These are phyloP conservation scores for Exophiala sp. DNA, from an alignment of 2,329 filamentous ascomycete genomes.

Conservation along the genomic window DNA sequence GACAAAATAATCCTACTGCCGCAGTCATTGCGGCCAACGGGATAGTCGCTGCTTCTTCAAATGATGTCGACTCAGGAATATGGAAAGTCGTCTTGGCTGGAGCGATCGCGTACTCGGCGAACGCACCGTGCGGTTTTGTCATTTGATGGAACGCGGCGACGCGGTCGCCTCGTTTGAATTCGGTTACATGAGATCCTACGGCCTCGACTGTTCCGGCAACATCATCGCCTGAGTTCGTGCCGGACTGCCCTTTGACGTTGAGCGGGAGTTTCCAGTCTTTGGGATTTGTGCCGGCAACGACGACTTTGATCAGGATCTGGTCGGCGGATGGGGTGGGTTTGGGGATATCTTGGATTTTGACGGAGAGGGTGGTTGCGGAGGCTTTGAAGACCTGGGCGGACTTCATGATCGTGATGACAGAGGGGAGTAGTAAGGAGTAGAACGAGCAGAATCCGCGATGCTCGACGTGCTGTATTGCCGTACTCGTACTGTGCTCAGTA, in stretches of 20 bases:
- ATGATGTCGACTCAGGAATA: slow-evolving; percentile 49
- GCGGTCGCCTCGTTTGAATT: slow-evolving; percentile 55
- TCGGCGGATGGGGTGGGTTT: slow-evolving; percentile 40
- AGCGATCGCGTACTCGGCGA: slow-evolving; percentile 56
- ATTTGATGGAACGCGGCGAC: slow-evolving; percentile 53
- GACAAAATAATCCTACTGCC: slow-evolving; percentile 17
- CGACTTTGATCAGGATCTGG: slow-evolving; percentile 42
- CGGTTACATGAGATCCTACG: slow-evolving; percentile 51
- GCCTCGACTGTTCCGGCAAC: slow-evolving; percentile 51
- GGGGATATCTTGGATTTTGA: slow-evolving; percentile 35
- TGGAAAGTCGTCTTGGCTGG: slow-evolving; percentile 55
- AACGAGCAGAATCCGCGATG: not conserved
- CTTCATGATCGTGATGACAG: slow-evolving; percentile 7
- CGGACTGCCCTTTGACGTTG: slow-evolving; percentile 2
- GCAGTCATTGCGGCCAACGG: slow-evolving; percentile 23
- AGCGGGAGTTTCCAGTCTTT: slow-evolving; percentile 46
- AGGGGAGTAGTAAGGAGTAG: not conserved
- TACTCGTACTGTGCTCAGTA: no score
- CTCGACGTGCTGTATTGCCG: no score
- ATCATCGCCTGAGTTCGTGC: slow-evolving; percentile 49
- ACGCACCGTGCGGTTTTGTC: slow-evolving; percentile 48
- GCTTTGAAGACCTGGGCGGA: slow-evolving; percentile 18
- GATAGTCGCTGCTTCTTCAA: slow-evolving; percentile 45
- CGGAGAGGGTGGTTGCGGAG: slow-evolving; percentile 7
- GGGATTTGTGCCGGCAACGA: slow-evolving; percentile 45